Conservation (phyloP, 179 eudicot genomes). For the Dionaea muscipula region DNA sequence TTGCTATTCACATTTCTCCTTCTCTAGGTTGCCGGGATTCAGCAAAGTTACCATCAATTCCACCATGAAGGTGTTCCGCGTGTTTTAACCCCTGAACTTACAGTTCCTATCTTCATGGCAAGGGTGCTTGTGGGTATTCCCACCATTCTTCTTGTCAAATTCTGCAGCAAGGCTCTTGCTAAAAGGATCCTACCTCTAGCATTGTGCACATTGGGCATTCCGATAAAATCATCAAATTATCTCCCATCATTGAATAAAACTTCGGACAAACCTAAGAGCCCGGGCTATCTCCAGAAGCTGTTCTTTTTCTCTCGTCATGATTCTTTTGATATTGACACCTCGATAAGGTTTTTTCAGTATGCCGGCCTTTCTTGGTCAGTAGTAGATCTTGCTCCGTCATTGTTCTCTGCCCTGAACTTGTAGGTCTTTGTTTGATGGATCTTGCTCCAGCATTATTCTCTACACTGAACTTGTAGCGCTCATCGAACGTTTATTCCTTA, state of each 20-base stretch:
- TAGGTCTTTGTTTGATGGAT: too few species aligned
- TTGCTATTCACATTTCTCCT: background rate
- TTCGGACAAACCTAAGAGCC: conserved; percentile 32
- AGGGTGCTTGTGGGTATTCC: conserved; percentile 78
- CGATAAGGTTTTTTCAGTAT: conserved; percentile 79
- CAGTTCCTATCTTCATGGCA: conserved; percentile 33
- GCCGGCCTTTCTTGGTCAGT: conserved; percentile 97
- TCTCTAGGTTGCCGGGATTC: conserved; percentile 65
- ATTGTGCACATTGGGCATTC: conserved; percentile 62
- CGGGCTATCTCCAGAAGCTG: conserved; percentile 50
- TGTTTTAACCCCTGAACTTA: conserved; percentile 52
- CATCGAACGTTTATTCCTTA: too few species aligned
- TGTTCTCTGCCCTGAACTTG: conserved; percentile 54
- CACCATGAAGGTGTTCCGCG: conserved; percentile 73
- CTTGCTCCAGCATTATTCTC: too few species aligned
- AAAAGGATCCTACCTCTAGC: conserved; percentile 75
- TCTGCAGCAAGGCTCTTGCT: conserved; percentile 86
- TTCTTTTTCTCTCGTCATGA: conserved; percentile 41
- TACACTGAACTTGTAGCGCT: too few species aligned
- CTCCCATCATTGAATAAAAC: conserved; percentile 47
- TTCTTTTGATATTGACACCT: conserved; percentile 81
- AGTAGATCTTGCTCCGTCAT: conserved; percentile 86
- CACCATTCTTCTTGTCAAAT: conserved; percentile 75
- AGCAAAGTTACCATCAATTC: conserved; percentile 72
- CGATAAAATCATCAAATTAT: conserved; percentile 61